Evolutionary conservation across 108 stramenopile genomes (phyloP).

Genomic region (Pseudonitzschia delicatissima): DNA sequence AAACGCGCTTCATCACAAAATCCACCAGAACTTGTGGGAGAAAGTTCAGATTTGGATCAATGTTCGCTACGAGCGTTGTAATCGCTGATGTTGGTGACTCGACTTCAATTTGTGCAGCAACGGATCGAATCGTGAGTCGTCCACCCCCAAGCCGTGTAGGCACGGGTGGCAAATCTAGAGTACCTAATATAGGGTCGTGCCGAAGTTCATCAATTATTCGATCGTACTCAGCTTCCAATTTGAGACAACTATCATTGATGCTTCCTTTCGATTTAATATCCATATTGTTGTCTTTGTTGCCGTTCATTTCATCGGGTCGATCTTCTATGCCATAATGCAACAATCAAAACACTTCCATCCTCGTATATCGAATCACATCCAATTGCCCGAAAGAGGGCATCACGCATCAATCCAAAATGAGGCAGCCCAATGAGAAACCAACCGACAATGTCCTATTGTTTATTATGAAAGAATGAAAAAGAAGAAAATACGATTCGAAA

Average conservation of each 20-base stretch:
- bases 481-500: background rate
- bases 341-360: slow-evolving; percentile 75
- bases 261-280: background rate
- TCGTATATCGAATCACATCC: slow-evolving; percentile 91
- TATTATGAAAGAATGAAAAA: background rate
- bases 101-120: slow-evolving; percentile 70
- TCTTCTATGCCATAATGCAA: slow-evolving; percentile 74
- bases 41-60: slow-evolving; percentile 84
- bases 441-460: slow-evolving; percentile 60
- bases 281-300: background rate
- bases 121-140: slow-evolving; percentile 74
- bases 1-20: slow-evolving; percentile 88
- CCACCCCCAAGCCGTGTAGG: slow-evolving; percentile 69
- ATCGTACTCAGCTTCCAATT: slow-evolving; percentile 1
- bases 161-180: slow-evolving; percentile 59
- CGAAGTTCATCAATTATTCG: slow-evolving; percentile 34
- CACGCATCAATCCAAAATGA: slow-evolving; percentile 63
- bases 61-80: slow-evolving; percentile 82
- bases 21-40: slow-evolving; percentile 85
- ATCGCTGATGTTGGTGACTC: slow-evolving; percentile 69
- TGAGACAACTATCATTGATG: background rate
- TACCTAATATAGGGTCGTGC: slow-evolving; percentile 50
- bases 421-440: slow-evolving; percentile 76
- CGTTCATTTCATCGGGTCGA: slow-evolving; percentile 31
- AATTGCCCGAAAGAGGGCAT: slow-evolving; percentile 78